Percentiles rank a stretch among this genome's conserved stretches.
phyloP scores from a whole-genome alignment of 306 rosid species.

The Clitoria ternatea region DNA sequence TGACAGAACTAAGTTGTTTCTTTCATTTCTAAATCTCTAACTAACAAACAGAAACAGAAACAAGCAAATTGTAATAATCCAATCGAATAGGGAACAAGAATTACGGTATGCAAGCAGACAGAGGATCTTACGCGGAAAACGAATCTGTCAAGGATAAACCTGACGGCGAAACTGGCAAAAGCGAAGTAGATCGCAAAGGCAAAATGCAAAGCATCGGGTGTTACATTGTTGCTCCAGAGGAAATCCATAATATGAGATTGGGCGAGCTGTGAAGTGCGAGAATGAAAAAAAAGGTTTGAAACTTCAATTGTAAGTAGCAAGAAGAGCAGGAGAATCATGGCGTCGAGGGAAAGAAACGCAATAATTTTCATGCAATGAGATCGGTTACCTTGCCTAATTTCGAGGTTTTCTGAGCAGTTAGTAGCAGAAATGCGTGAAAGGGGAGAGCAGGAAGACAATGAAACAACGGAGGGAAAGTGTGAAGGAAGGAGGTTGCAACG shows the following conservation, averaged over 20 bases:
- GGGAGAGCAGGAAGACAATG: background rate
- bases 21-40: background rate
- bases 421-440: background rate
- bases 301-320: background rate
- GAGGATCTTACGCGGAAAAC: conserved; percentile 66
- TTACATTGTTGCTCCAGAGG: conserved; percentile 38
- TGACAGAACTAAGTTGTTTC: background rate
- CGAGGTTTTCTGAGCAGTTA: background rate
- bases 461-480: conserved; percentile 22
- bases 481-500: conserved; percentile 11
- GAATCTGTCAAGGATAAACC: conserved; percentile 68
- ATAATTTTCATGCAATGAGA: too few relatives aligned
- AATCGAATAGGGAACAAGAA: background rate
- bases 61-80: background rate
- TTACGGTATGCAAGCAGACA: background rate
- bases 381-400: conserved; percentile 30
- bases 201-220: conserved; percentile 54
- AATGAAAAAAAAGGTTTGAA: too few relatives aligned
- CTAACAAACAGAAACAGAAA: conserved; percentile 6
- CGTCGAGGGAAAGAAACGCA: background rate
- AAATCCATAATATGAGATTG: too few relatives aligned
- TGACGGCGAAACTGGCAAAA: conserved; percentile 39
- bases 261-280: too few relatives aligned
- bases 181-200: conserved; percentile 61
- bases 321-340: conserved; percentile 4